Conservation (phyloP, 129 eudicot species). For the Kitagawia praeruptora region DNA sequence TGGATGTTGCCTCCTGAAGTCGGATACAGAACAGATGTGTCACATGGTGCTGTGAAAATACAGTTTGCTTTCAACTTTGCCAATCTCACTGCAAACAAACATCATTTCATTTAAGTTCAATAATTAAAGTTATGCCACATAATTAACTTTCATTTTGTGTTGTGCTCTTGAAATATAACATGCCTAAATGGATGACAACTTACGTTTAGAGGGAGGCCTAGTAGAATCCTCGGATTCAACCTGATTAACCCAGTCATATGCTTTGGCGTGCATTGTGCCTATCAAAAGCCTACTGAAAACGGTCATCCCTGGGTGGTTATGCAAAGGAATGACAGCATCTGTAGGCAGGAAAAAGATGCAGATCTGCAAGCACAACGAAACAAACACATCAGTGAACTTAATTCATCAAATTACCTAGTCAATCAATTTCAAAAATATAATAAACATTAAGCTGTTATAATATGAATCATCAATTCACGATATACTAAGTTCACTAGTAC, state of each 20-base stretch:
- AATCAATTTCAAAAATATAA: no score
- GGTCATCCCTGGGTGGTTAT: conserved; percentile 93
- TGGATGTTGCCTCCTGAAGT: conserved; percentile 92
- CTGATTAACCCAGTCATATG: conserved; percentile 69
- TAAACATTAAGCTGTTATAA: no score
- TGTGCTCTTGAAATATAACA: background rate
- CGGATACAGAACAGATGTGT: conserved; percentile 73
- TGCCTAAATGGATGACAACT: conserved; percentile 18
- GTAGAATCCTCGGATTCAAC: conserved; percentile 14
- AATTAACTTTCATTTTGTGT: background rate
- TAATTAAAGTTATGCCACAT: background rate
- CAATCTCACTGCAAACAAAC: conserved; percentile 37
- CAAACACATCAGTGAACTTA: background rate
- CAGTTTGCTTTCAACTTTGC: conserved; percentile 53
- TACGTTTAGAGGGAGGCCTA: conserved; percentile 35
- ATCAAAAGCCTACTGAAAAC: conserved; percentile 76
- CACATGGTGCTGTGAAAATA: conserved; percentile 61
- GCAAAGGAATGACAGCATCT: conserved; percentile 73
- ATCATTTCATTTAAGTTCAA: background rate
- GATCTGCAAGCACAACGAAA: conserved; percentile 36
- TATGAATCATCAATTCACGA: no score
- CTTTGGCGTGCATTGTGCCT: conserved; percentile 77
- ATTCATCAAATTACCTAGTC: background rate
- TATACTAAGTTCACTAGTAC: background rate
- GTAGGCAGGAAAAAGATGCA: conserved; percentile 68